Percentiles rank a stretch among this genome's conserved stretches.
These are phyloP conservation scores for Chlamydomonas sphaeroides DNA, from an alignment of 139 green algal species.

Conservation along the genomic window DNA sequence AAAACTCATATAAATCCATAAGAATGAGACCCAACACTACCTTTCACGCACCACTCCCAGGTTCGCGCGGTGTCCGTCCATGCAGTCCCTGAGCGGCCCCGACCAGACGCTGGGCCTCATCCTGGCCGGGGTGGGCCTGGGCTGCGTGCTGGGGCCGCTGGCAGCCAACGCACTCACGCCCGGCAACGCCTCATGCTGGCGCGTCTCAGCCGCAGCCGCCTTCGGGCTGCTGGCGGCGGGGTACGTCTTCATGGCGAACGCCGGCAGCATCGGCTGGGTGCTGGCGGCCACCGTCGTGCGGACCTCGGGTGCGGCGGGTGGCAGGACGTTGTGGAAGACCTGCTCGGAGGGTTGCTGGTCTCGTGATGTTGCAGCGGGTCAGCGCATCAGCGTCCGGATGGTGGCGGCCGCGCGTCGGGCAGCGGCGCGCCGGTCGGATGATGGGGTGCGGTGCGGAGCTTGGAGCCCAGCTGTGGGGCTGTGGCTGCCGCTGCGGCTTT, in stretches of 20 bases:
- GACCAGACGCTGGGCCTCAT: constrained; percentile 23
- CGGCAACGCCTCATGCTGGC: background rate
- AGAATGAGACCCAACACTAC: too few species aligned
- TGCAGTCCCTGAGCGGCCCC: background rate
- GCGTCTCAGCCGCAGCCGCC: background rate
- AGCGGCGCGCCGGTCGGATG: too few species aligned
- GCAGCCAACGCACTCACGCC: background rate
- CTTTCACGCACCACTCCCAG: too few species aligned
- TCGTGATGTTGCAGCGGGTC: too few species aligned
- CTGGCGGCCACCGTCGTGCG: constrained; percentile 10
- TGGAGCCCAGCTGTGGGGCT: too few species aligned
- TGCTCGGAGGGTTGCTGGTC: too few species aligned
- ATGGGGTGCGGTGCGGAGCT: too few species aligned
- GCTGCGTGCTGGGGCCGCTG: constrained; percentile 19
- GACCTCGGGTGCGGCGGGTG: background rate
- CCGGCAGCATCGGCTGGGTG: background rate
- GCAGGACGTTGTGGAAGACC: too few species aligned
- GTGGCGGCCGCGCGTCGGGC: too few species aligned
- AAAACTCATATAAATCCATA: background rate
- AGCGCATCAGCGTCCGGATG: too few species aligned
- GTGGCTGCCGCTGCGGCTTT: too few species aligned
- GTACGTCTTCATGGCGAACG: background rate
- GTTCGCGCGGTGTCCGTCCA: background rate
- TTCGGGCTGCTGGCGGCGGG: background rate
- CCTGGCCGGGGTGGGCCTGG: constrained; percentile 23